Base-by-base conservation (phyloP, 352 stramenopile genomes). In the Phytophthora vignae region DNA sequence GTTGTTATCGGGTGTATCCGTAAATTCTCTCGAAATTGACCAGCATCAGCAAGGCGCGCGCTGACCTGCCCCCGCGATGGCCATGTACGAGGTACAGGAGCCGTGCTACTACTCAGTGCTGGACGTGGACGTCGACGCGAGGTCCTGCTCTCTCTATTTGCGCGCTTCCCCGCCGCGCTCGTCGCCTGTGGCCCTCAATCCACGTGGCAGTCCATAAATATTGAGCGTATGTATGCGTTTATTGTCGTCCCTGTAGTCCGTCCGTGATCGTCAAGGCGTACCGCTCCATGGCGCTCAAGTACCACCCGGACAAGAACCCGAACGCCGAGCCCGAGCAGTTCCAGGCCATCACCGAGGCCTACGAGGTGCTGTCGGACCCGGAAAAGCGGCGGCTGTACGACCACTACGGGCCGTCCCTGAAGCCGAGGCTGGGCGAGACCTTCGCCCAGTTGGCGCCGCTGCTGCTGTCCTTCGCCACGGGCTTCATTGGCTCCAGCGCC, bases 301-400 rank as follows among this genome's bases (percentile, higher is more conserved):
- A 98, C n/a, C 96, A 99, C 64, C 97, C 97, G 2, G 97, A 99
- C 80, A 99, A 99, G 82, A 99, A 99, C 77, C 93, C 88, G 12
- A 88, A 87, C 46, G 91, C 89, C 2, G 81, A 92, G 48, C 87
- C 90, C 0, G 87, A 98, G 70, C 84, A 98, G 58, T 99, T 99
- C 75, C 87, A 94, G 66, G 73, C 82, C 3, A 90, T 94, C 48
- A 90, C 77, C 9, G 75, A 92, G 75, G 88, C 88, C 4, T 95
- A 95, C 59, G 77, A 93, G 54, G 83, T 95, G 57, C 76, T 95
- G 6, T 89, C 86, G 31, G 82, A 93, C 58, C 82, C 81, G n/a
- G 82, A 92, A 48, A 91, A 90, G 74, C 83, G 88, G 15, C 74
- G 78, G 31, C 63, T 92, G 36, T 95, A 95, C 54, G 88, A 95